Conservation (phyloP, 257 asterid genomes). For the Cruciata laevipes region DNA sequence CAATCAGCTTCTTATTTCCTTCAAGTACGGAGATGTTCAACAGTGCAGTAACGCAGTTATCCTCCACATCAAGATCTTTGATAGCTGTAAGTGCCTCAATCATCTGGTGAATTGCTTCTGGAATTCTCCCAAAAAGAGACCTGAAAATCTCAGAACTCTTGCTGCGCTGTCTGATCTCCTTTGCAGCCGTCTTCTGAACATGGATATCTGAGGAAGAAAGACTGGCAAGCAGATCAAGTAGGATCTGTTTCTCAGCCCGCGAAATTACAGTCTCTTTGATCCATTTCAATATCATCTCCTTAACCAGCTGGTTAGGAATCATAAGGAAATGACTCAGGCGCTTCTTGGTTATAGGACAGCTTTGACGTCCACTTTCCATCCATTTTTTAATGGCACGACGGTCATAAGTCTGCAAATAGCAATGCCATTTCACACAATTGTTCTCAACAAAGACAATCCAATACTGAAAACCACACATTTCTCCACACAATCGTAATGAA, state of each 20-base stretch:
- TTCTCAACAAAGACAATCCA: too few relatives aligned
- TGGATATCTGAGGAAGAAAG: conserved; percentile 24
- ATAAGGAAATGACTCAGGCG: conserved; percentile 30
- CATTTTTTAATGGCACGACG: conserved; percentile 34
- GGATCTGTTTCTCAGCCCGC: conserved; percentile 16
- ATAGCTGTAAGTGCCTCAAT: conserved; percentile 24
- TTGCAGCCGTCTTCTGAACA: conserved; percentile 31
- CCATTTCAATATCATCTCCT: conserved; percentile 39
- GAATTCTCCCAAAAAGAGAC: conserved; percentile 29
- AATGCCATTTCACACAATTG: neutral
- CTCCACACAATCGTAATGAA: too few relatives aligned
- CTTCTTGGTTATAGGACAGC: conserved; percentile 36
- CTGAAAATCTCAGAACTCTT: conserved; percentile 23
- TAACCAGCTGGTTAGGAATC: conserved; percentile 39
- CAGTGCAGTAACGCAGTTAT: conserved; percentile 28
- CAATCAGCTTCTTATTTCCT: conserved; percentile 21
- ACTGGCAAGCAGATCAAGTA: conserved; percentile 27
- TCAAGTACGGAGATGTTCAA: conserved; percentile 37
- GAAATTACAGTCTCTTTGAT: conserved; percentile 15
- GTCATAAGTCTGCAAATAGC: conserved; percentile 43
- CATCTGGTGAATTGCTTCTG: conserved; percentile 24
- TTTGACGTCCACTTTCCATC: conserved; percentile 37
- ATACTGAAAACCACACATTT: too few relatives aligned
- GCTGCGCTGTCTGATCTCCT: conserved; percentile 37
- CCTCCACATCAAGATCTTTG: conserved; percentile 26